These are phyloP conservation scores for Erysimum cheiri DNA, from an alignment of 441 rosid species.

Conservation along the genomic window DNA sequence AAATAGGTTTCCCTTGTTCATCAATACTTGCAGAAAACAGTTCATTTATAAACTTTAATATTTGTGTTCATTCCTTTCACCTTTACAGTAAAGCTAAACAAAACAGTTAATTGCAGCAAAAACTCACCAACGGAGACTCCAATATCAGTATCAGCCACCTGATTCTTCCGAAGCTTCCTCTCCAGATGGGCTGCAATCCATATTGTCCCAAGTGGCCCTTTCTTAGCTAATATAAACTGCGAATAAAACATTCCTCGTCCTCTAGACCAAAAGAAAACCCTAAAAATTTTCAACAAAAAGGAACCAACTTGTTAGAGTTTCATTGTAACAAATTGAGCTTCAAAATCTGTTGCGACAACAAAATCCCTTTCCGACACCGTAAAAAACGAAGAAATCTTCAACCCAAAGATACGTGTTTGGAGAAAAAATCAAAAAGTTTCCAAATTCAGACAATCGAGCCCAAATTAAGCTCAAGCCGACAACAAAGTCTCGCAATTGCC, in stretches of 20 bases:
- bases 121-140: slow-evolving; percentile 96
- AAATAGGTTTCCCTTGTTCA: background rate
- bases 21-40: background rate
- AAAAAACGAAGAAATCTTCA: background rate
- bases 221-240: slow-evolving; percentile 99
- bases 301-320: slow-evolving; percentile 35
- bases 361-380: slow-evolving; percentile 9
- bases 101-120: background rate
- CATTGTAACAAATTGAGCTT: slow-evolving; percentile 24
- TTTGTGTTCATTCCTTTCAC: too few relatives aligned
- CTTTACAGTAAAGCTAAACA: too few relatives aligned
- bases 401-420: background rate
- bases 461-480: slow-evolving; percentile 37
- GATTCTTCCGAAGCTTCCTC: slow-evolving; percentile 99
- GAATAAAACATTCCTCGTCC: slow-evolving; percentile 87
- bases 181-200: slow-evolving; percentile 99
- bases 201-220: slow-evolving; percentile 99
- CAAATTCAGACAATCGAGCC: slow-evolving; percentile 26
- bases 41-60: background rate
- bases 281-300: slow-evolving; percentile 42
- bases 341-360: slow-evolving; percentile 1
- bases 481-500: slow-evolving; percentile 22
- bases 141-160: slow-evolving; percentile 98
- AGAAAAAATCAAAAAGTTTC: slow-evolving; percentile 8
- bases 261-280: slow-evolving; percentile 41